Base-by-base conservation (phyloP, 495 filamentous ascomycete genomes). In the Neurospora terricola region DNA sequence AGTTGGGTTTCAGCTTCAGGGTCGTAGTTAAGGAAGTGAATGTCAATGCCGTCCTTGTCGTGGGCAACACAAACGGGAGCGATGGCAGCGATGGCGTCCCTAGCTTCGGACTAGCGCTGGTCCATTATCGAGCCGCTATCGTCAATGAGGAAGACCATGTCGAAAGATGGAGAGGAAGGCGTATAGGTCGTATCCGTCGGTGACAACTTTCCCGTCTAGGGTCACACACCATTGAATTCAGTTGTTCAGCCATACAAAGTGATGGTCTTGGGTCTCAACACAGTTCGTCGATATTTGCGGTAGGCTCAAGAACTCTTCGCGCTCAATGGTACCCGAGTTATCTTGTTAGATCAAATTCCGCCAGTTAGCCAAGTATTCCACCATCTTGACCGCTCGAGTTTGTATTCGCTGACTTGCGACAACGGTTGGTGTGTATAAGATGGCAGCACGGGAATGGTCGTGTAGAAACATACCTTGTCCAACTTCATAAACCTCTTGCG, bases 401-500 rank as follows among this genome's bases (percentile, higher is more conserved):
- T 38, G 7, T 34, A 0, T 18, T 66, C 14, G 27, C 7, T 16
- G 54, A 30, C 23, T 62, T 62, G 54, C 23, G 54, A 27, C 23
- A 62, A 30, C 54, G 14, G 54, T 54, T 54, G 9, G 14, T 3
- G 23, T 62, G 12, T 14, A 18, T 34, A 30, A 18, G 54, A 36
- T 66, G 14, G 27, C 12, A 18, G 54, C 1, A 66, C 14, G 48
- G 11, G 5, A 34, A 66, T 34, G 27, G 14, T 18, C 14, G 54
- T 66, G 54, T 34, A 12, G 14, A 66, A 69, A 73, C 84, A 71
- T 80, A 94, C 95, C 89, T 97, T 99, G 82, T 99, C 96, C 54
- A 99, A 87, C 82, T 99, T 99, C 95, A 98, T 97, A 79, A 98
- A 99, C 72, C 95, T 88, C 84, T 98, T 99, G 76, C 93, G 89